phyloP scores from a whole-genome alignment of 2,329 filamentous ascomycete species.

The Trichophyton rubrum region DNA sequence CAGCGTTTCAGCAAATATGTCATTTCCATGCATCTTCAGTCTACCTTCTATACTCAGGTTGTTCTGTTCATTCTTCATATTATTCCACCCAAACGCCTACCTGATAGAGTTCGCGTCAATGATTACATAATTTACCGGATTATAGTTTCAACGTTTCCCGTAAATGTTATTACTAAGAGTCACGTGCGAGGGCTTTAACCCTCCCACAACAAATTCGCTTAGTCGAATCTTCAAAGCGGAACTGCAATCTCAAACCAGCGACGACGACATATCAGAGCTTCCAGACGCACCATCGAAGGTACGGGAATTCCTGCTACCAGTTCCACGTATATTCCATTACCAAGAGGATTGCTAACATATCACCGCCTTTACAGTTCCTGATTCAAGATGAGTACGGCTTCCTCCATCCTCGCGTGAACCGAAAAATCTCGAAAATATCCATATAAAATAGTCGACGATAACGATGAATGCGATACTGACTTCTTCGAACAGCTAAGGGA shows the following conservation, averaged over 20 bases:
- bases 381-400: slow-evolving; percentile 48
- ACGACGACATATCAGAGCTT: slow-evolving; percentile 36
- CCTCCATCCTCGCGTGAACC: slow-evolving; percentile 15
- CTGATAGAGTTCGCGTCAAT: no score
- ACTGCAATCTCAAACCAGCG: slow-evolving; percentile 31
- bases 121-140: not conserved
- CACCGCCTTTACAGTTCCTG: slow-evolving; percentile 29
- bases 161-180: not conserved
- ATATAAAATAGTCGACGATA: not conserved
- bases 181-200: slow-evolving; percentile 21
- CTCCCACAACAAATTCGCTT: slow-evolving; percentile 32
- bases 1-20: slow-evolving; percentile 5
- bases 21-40: not conserved
- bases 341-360: not conserved
- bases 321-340: not conserved
- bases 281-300: slow-evolving; percentile 33
- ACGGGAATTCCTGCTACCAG: slow-evolving; percentile 14
- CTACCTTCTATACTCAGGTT: not conserved
- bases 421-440: not conserved
- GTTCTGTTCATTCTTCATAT: no score
- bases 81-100: no score
- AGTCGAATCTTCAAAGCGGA: slow-evolving; percentile 24
- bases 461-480: slow-evolving; percentile 30
- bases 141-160: not conserved
- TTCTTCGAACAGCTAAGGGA: slow-evolving; percentile 50